Percentiles rank a stretch among this genome's conserved stretches.
Evolutionary conservation across 1,284 basidiomycete species (phyloP).

Genomic region (Pseudomicrostroma phylloplanum): DNA sequence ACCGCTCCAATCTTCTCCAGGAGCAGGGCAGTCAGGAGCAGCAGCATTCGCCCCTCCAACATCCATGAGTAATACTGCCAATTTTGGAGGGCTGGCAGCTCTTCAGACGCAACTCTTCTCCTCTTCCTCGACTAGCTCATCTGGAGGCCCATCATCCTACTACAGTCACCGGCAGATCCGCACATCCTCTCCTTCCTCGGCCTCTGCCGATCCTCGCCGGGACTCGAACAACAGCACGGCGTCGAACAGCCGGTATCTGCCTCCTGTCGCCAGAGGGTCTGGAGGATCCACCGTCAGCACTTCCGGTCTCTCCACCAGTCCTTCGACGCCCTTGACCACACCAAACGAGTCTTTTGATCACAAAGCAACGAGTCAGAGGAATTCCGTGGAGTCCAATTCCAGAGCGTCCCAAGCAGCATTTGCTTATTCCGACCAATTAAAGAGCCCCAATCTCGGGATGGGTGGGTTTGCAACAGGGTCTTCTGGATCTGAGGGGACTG

Average conservation of each 20-base stretch:
- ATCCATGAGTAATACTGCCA: not conserved
- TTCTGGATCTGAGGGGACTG: not conserved
- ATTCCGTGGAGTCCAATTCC: not conserved
- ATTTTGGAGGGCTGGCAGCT: conserved; percentile 9
- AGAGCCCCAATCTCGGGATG: not conserved
- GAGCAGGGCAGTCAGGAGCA: not conserved
- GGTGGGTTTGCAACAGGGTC: not conserved
- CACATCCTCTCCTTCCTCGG: not conserved
- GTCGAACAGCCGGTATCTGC: not conserved
- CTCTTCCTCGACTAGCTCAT: not conserved
- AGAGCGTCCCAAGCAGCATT: not conserved
- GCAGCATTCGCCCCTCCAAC: not conserved
- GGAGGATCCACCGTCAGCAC: not conserved
- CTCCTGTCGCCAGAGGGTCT: not conserved
- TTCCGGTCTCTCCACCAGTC: not conserved
- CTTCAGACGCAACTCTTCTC: not conserved
- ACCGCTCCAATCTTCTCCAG: not conserved
- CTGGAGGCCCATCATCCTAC: not conserved
- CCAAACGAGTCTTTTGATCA: not conserved
- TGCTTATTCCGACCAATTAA: conserved; percentile 4
- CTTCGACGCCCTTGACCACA: conserved; percentile 1
- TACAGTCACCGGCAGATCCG: not conserved
- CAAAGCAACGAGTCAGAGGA: not conserved
- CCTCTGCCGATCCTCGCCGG: not conserved
- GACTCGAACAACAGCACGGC: not conserved